Conservation (phyloP, 495 filamentous ascomycete species). For the Peziza echinospora region DNA sequence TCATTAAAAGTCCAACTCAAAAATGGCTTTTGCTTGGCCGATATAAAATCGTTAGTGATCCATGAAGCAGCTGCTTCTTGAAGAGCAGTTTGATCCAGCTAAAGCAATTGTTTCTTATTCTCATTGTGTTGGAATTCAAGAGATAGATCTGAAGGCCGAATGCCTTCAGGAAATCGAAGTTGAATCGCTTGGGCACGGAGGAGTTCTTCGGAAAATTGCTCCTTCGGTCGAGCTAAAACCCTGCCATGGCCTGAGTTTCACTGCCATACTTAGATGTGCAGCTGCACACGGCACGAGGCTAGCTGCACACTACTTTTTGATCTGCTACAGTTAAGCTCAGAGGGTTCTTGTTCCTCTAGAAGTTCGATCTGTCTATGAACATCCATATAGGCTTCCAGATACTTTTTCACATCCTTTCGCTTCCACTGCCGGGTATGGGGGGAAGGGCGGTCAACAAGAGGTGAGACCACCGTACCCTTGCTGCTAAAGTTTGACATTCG, state of each 20-base stretch:
- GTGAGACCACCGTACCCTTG: too few relatives aligned
- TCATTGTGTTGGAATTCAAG: background rate
- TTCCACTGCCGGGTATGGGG: too few relatives aligned
- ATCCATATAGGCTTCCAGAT: background rate
- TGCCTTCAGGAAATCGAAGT: background rate
- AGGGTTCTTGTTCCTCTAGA: background rate
- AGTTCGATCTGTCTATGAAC: background rate
- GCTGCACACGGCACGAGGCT: background rate
- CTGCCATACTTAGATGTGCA: background rate
- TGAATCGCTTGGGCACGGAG: background rate
- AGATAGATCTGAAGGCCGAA: background rate
- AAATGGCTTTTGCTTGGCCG: background rate
- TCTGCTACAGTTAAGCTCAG: background rate
- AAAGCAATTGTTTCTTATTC: background rate
- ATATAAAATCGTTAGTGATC: background rate
- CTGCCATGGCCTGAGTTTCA: background rate
- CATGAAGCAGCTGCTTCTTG: background rate
- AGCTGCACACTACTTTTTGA: background rate
- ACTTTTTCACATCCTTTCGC: background rate
- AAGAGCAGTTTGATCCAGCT: background rate
- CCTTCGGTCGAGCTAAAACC: background rate
- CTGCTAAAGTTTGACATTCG: too few relatives aligned
- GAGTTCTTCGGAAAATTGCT: background rate
- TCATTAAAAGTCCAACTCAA: background rate
- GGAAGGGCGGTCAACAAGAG: too few relatives aligned